Percentiles rank a stretch among this genome's conserved stretches.
Evolutionary conservation across 1,139 yeast genomes (phyloP).

Genomic region (Wickerhamomyces sp.): DNA sequence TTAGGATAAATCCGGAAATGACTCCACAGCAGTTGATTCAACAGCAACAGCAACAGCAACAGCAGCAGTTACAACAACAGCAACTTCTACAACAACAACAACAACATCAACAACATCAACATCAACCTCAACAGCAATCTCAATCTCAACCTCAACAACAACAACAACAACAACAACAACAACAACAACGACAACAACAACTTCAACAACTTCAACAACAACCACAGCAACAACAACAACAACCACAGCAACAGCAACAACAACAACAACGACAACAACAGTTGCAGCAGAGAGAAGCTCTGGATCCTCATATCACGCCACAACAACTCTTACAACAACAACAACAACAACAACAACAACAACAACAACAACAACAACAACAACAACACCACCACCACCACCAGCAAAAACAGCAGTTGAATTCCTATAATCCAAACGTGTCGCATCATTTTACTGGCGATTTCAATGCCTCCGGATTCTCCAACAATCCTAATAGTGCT

Average conservation of each 20-base stretch:
- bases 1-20: conserved; percentile 13
- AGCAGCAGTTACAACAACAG: conserved; percentile 17
- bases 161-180: conserved; percentile 20
- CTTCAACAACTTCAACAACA: conserved; percentile 32
- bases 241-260: conserved; percentile 20
- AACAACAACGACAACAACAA: conserved; percentile 19
- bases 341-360: conserved; percentile 20
- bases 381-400: conserved; percentile 30
- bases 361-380: conserved; percentile 24
- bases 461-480: neutral
- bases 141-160: conserved; percentile 12
- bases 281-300: conserved; percentile 31
- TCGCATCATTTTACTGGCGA: conserved; percentile 6
- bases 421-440: conserved; percentile 14
- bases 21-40: conserved; percentile 17
- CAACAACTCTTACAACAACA: conserved; percentile 12
- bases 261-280: conserved; percentile 18
- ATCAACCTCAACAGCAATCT: too few relatives aligned
- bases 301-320: conserved; percentile 9
- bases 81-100: conserved; percentile 33
- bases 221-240: conserved; percentile 10
- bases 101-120: conserved; percentile 9
- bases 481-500: conserved; percentile 3
- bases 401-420: conserved; percentile 13
- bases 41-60: conserved; percentile 20